phyloP scores from a whole-genome alignment of 345 rosid species.

The Rhizophora apiculata region DNA sequence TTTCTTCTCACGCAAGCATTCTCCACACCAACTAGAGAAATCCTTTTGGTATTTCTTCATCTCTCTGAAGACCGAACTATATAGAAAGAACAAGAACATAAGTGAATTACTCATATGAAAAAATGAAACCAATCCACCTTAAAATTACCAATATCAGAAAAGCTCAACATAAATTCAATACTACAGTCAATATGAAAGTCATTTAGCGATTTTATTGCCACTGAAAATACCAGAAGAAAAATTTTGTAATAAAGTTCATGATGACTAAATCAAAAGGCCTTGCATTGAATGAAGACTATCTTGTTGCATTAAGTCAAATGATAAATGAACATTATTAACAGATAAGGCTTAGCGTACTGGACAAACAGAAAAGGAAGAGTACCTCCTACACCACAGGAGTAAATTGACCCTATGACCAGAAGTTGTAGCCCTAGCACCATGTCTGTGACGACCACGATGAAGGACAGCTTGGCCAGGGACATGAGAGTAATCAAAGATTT shows the following conservation, averaged over 20 bases:
- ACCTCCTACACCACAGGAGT: conserved; percentile 97
- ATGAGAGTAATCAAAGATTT: conserved; percentile 73
- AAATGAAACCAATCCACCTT: neutral
- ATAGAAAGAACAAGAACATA: neutral
- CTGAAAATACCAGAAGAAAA: neutral
- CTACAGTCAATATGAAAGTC: neutral
- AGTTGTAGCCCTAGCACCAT: conserved; percentile 94
- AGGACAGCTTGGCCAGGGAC: conserved; percentile 78
- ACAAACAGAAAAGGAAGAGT: conserved; percentile 8
- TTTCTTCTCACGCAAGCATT: conserved; percentile 68
- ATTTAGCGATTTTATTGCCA: neutral
- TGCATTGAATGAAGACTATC: neutral
- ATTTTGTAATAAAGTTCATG: neutral
- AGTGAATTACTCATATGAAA: neutral
- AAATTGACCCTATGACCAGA: conserved; percentile 75
- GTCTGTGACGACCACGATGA: conserved; percentile 93
- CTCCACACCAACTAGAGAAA: conserved; percentile 90
- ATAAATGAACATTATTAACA: too few relatives aligned
- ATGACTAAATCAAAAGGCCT: neutral
- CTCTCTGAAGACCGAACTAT: conserved; percentile 84
- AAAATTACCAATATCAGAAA: neutral
- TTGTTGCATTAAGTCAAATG: neutral
- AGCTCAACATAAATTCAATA: neutral
- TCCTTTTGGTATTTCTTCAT: conserved; percentile 78
- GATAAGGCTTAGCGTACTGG: neutral